Conservation (phyloP, 2,329 filamentous ascomycete genomes). For the Hypoxylon sp. region DNA sequence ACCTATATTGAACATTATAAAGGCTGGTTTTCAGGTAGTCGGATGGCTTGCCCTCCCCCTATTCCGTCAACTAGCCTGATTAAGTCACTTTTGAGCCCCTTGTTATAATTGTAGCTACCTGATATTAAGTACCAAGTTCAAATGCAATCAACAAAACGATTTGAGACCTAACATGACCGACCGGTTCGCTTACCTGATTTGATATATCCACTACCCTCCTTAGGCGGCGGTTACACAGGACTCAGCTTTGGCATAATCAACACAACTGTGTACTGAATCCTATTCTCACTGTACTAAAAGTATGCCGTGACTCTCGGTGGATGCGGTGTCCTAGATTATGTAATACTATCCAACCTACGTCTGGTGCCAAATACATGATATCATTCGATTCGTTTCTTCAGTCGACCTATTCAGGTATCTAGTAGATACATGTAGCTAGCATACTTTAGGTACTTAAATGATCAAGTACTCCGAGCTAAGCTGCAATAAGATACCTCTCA, state of each 20-base stretch:
- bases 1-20: neutral
- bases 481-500: neutral
- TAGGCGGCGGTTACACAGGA: neutral
- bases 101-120: neutral
- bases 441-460: no score
- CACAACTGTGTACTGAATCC: neutral
- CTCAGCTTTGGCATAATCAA: neutral
- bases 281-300: neutral
- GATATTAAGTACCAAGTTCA: no score
- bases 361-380: neutral
- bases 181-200: neutral
- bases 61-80: neutral
- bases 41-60: neutral
- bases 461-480: no score
- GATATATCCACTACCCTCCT: neutral
- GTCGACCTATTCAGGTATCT: neutral
- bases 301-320: neutral
- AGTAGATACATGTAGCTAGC: no score
- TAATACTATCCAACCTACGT: slow-evolving; percentile 1
- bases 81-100: neutral
- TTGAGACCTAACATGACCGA: neutral
- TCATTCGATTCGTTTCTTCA: neutral
- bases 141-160: neutral
- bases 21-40: neutral
- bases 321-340: slow-evolving; percentile 11